Evolutionary conservation across 2,329 filamentous ascomycete genomes (phyloP).

Genomic region (Nothomitra cinnamomea): DNA sequence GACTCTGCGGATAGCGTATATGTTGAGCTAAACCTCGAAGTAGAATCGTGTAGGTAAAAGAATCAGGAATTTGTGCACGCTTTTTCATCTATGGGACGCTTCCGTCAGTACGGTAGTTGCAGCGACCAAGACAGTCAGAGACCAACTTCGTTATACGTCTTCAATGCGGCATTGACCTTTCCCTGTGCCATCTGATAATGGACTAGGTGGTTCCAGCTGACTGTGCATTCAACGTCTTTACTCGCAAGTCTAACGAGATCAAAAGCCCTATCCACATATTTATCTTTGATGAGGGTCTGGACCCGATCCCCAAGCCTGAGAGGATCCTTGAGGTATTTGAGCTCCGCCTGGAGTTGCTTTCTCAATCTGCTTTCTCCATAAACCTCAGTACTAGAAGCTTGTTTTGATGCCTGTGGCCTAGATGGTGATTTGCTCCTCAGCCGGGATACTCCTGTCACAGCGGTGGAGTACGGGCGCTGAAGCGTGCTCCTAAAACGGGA

Average conservation of each 20-base stretch:
- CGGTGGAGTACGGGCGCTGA: neutral
- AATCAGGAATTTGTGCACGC: slow-evolving; percentile 61
- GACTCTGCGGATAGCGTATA: slow-evolving; percentile 37
- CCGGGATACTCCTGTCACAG: neutral
- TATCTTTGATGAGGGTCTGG: slow-evolving; percentile 37
- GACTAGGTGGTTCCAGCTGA: slow-evolving; percentile 81
- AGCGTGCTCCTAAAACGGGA: neutral
- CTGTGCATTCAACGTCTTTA: slow-evolving; percentile 43
- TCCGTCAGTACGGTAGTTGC: slow-evolving; percentile 6
- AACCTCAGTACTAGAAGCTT: no score
- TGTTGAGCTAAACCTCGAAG: slow-evolving; percentile 56
- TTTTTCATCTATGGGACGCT: slow-evolving; percentile 67
- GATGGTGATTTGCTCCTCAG: no score
- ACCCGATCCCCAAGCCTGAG: slow-evolving; percentile 56
- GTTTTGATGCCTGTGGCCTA: no score
- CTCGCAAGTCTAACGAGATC: slow-evolving; percentile 53
- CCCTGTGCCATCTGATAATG: slow-evolving; percentile 47
- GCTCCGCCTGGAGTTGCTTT: slow-evolving; percentile 23
- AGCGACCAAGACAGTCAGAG: slow-evolving; percentile 11
- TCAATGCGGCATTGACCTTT: slow-evolving; percentile 47
- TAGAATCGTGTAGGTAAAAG: slow-evolving; percentile 69
- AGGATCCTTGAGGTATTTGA: slow-evolving; percentile 51
- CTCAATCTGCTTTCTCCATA: no score
- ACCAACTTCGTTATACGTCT: slow-evolving; percentile 70
- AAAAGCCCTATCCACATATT: slow-evolving; percentile 48